Percentiles rank a stretch among this genome's conserved stretches.
Conservation (phyloP, 176 grass and related monocot genomes). For the Oryza punctata region DNA sequence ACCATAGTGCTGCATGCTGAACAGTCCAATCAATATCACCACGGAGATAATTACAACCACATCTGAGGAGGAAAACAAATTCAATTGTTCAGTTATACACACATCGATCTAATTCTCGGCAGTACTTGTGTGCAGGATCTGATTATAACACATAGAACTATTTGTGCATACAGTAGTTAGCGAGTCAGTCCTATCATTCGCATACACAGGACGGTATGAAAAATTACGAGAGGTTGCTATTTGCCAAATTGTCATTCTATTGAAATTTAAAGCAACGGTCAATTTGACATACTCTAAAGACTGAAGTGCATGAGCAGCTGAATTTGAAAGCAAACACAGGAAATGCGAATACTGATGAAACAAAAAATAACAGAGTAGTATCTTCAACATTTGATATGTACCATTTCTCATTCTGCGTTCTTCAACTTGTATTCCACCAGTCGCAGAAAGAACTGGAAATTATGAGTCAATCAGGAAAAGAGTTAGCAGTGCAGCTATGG, state of each 20-base stretch:
- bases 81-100: constrained; percentile 1
- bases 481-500: background rate
- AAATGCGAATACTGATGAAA: constrained; percentile 2
- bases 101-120: background rate
- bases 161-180: background rate
- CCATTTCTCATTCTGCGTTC: constrained; percentile 64
- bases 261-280: background rate
- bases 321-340: background rate
- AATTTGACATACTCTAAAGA: background rate
- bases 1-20: constrained; percentile 91
- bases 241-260: background rate
- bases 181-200: background rate
- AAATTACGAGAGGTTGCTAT: background rate
- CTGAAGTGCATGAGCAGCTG: constrained; percentile 4
- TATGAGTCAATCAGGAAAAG: background rate
- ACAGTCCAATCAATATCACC: constrained; percentile 79
- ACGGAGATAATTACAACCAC: constrained; percentile 58
- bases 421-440: constrained; percentile 88
- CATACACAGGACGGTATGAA: background rate
- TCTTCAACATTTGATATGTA: constrained; percentile 46
- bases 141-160: background rate
- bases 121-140: background rate
- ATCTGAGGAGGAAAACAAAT: constrained; percentile 50
- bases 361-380: constrained; percentile 5
- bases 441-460: constrained; percentile 88